Base-by-base conservation (phyloP, 148 eudicot genomes). In the Cornus florida region DNA sequence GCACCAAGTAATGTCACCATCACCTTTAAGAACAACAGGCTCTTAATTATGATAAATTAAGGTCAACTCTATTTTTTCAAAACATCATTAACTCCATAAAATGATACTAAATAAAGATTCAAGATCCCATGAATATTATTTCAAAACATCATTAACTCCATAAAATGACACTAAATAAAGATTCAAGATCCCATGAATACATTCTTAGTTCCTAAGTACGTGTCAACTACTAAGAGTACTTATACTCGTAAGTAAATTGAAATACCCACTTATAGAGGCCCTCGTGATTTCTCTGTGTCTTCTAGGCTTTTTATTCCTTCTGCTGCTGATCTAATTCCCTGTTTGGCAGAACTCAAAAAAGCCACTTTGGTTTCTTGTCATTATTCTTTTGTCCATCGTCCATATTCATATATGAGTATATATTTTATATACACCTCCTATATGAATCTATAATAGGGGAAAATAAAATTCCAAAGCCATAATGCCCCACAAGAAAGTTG, bases 321-420 rank as follows among this genome's bases (percentile, higher is more conserved):
- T 28, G 10, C 3, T 28, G 32, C 12, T 13, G 33, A 71, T 2
- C 17, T 46, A 22, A 71, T 46, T 71, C 74, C 53, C 31, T 46
- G 74, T 71, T 71, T 71, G 74, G 74, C 53, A 71, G 74, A 22
- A 5, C 53, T 24, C 69, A 39, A 64, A 62, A 75, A 17, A 38
- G 67, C 3, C 22, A 2, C 39, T 22, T 33, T 22, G 11, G 7
- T 46, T 6, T 64, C 13, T 62, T 38, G 67, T 57, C 67, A 57
- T 10, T 32, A 4, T 74, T 10, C 64, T 6, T 9, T 35, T n/a
- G 31, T 22, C 22, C 12, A 12, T 12, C 56, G 19, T 33, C 22
- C 17, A 74, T 22, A n/a, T 38, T 19, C 35, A 20, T 35, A 39
- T 60, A 60, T 56, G 20, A 0, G 3, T 48, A 10, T 17, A 57